A percentile compares a stretch with the other conserved stretches of the same genome.
These are phyloP conservation scores for Whalleya microplaca DNA, from an alignment of 2,329 filamentous ascomycete species.

Conservation along the genomic window DNA sequence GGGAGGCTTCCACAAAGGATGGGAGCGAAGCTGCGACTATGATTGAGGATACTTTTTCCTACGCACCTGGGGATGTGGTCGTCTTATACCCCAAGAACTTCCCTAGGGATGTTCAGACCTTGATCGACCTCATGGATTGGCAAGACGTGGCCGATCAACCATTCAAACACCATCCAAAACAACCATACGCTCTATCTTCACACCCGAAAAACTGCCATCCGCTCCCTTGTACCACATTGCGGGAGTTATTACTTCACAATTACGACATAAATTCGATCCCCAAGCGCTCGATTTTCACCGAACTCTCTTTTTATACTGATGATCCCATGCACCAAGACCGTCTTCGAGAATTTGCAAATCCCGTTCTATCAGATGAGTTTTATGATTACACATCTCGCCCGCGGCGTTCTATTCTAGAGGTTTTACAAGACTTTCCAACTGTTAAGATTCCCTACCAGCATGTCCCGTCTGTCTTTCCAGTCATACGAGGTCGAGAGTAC, in stretches of 20 bases:
- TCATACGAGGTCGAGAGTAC: slow-evolving; percentile 87
- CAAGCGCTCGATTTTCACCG: slow-evolving; percentile 80
- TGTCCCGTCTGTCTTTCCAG: slow-evolving; percentile 73
- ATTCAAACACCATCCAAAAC: slow-evolving; percentile 47
- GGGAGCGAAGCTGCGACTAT: too few species aligned
- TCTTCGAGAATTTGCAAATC: slow-evolving; percentile 79
- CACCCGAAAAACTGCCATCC: slow-evolving; percentile 38
- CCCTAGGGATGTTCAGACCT: slow-evolving; percentile 73
- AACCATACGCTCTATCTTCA: slow-evolving; percentile 18
- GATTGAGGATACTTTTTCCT: slow-evolving; percentile 40
- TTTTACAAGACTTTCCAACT: slow-evolving; percentile 85
- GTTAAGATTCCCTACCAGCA: slow-evolving; percentile 80
- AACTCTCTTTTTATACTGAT: slow-evolving; percentile 74
- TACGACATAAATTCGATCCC: slow-evolving; percentile 91
- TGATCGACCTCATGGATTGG: slow-evolving; percentile 84
- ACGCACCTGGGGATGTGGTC: slow-evolving; percentile 77
- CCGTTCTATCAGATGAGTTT: slow-evolving; percentile 83
- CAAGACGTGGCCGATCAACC: slow-evolving; percentile 68
- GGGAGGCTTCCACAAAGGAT: slow-evolving; percentile 17
- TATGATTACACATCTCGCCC: slow-evolving; percentile 95
- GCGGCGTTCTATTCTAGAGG: slow-evolving; percentile 87
- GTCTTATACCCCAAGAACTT: slow-evolving; percentile 89
- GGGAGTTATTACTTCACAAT: slow-evolving; percentile 77
- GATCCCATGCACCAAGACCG: slow-evolving; percentile 77
- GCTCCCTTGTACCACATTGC: slow-evolving; percentile 61